phyloP scores from a whole-genome alignment of 331 rosid genomes.

The Telfairia occidentalis region DNA sequence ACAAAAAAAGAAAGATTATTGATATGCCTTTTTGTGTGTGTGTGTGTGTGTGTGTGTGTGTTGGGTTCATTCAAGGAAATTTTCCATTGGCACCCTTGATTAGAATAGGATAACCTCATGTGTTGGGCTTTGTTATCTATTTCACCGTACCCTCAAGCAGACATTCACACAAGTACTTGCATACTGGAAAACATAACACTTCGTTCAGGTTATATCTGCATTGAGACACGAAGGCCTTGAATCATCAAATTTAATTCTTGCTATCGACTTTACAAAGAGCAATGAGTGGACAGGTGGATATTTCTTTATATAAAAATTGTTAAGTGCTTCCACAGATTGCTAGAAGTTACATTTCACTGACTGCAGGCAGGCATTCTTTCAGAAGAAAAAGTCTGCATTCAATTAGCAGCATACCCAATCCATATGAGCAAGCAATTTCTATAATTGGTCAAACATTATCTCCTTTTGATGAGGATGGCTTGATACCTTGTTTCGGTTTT shows the following conservation, averaged over 20 bases:
- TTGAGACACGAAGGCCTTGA: slow-evolving; percentile 92
- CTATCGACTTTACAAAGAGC: slow-evolving; percentile 94
- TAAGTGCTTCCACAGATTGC: not conserved
- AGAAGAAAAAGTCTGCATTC: slow-evolving; percentile 76
- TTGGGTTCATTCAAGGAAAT: not conserved
- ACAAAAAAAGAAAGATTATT: not conserved
- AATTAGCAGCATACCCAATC: slow-evolving; percentile 54
- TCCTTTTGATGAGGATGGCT: slow-evolving; percentile 86
- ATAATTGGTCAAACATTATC: slow-evolving; percentile 76
- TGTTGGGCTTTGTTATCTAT: not conserved
- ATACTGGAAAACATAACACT: slow-evolving; percentile 7
- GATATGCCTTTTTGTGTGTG: not conserved
- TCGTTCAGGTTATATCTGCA: slow-evolving; percentile 68
- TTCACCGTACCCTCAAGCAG: not conserved
- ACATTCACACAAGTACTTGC: not conserved
- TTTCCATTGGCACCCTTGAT: not conserved
- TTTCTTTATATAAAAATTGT: not conserved
- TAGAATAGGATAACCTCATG: not conserved
- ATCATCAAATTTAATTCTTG: slow-evolving; percentile 84
- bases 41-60: too few relatives aligned
- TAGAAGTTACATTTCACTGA: slow-evolving; percentile 19
- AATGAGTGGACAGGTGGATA: slow-evolving; percentile 90
- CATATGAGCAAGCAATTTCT: slow-evolving; percentile 93
- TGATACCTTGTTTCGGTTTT: slow-evolving; percentile 93
- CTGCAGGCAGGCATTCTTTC: slow-evolving; percentile 59